Evolutionary conservation across 306 rosid genomes (phyloP).

Genomic region (Cicer pinnatifidum): DNA sequence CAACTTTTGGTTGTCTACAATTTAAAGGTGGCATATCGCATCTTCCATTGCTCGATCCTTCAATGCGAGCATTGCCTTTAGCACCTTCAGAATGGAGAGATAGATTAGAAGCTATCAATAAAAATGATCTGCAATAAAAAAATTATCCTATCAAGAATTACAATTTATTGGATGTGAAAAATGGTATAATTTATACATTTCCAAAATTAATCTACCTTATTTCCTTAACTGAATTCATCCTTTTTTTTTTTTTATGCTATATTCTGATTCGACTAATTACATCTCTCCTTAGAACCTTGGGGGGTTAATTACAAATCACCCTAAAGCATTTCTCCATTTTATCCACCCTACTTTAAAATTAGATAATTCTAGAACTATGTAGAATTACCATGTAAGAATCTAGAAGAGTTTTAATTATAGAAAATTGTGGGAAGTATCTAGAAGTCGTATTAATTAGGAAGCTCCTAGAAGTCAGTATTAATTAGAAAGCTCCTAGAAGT

Average conservation of each 20-base stretch:
- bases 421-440: no score
- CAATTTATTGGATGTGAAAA: slow-evolving; percentile 83
- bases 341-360: no score
- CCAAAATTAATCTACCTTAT: slow-evolving; percentile 30
- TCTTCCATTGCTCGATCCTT: slow-evolving; percentile 85
- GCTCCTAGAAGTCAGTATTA: no score
- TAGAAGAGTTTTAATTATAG: no score
- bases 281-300: no score
- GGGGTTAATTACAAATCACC: no score
- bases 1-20: slow-evolving; percentile 52
- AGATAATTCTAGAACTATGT: no score
- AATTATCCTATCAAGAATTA: slow-evolving; percentile 41
- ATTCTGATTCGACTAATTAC: neutral
- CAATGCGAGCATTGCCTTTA: slow-evolving; percentile 76
- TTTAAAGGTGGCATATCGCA: slow-evolving; percentile 72
- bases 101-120: slow-evolving; percentile 58
- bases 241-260: neutral
- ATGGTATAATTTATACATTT: slow-evolving; percentile 63
- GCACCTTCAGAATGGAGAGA: slow-evolving; percentile 82
- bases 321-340: no score
- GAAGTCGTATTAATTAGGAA: no score
- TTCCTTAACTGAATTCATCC: slow-evolving; percentile 25
- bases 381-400: no score
- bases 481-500: no score
- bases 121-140: slow-evolving; percentile 46